Conservation (phyloP, 306 rosid genomes). For the Prunus campanulata region DNA sequence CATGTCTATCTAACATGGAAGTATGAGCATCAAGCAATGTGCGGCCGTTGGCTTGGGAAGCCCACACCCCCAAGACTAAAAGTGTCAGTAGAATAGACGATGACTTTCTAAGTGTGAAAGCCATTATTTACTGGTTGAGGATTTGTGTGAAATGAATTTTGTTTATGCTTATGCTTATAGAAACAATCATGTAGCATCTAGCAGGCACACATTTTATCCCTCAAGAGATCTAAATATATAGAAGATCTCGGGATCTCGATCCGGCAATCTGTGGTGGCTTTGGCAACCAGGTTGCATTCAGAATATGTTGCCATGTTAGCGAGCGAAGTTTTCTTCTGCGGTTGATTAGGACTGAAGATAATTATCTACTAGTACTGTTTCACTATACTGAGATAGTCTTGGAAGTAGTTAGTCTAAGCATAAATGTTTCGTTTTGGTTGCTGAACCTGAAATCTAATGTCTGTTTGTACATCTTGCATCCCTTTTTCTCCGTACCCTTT, state of each 20-base stretch:
- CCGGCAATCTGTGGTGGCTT: background rate
- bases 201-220: background rate
- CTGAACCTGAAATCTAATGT: background rate
- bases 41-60: conserved; percentile 25
- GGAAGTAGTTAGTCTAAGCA: too few species aligned
- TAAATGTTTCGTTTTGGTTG: background rate
- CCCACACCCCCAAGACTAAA: conserved; percentile 13
- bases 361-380: background rate
- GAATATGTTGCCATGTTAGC: background rate
- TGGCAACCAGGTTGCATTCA: background rate
- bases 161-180: too few species aligned
- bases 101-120: background rate
- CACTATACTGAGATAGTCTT: background rate
- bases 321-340: background rate
- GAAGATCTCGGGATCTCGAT: background rate
- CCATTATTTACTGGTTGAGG: conserved; percentile 11
- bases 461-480: too few species aligned
- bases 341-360: background rate
- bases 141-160: background rate
- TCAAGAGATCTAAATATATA: background rate
- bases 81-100: background rate
- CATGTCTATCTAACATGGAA: conserved; percentile 16
- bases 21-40: conserved; percentile 8
- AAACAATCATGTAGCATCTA: too few species aligned
- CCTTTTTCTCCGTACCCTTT: background rate